phyloP scores from a whole-genome alignment of 192 early-diverging fungal species.

The Ambispora gerdemannii region DNA sequence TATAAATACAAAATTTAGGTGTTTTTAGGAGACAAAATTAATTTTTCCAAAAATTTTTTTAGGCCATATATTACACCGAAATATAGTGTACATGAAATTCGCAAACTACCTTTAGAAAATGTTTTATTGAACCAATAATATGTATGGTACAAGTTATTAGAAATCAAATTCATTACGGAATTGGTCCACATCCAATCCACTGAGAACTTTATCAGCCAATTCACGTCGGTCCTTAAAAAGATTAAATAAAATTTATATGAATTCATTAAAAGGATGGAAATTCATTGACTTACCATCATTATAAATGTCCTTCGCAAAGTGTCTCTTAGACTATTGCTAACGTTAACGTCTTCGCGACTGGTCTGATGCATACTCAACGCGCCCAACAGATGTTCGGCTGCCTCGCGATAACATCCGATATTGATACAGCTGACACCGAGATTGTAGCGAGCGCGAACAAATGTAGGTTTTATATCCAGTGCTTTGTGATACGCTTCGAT shows the following conservation, averaged over 20 bases:
- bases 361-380: conserved; percentile 78
- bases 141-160: no score
- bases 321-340: conserved; percentile 63
- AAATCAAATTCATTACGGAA: conserved; percentile 64
- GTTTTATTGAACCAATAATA: no score
- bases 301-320: conserved; percentile 57
- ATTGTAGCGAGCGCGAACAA: conserved; percentile 97
- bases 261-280: neutral
- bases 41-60: no score
- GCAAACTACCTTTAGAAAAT: no score
- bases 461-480: conserved; percentile 88
- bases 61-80: no score
- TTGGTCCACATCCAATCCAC: conserved; percentile 50
- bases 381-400: conserved; percentile 88
- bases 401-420: conserved; percentile 85
- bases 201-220: conserved; percentile 52
- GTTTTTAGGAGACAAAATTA: no score
- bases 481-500: conserved; percentile 95
- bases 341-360: conserved; percentile 49
- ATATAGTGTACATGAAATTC: no score
- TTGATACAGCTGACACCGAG: conserved; percentile 93
- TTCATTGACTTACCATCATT: conserved; percentile 56
- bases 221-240: conserved; percentile 53
- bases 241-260: conserved; percentile 17
- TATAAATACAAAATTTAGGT: no score